Evolutionary conservation across 805 yeast genomes (phyloP).

Genomic region (Sugiyamaella smithiae): DNA sequence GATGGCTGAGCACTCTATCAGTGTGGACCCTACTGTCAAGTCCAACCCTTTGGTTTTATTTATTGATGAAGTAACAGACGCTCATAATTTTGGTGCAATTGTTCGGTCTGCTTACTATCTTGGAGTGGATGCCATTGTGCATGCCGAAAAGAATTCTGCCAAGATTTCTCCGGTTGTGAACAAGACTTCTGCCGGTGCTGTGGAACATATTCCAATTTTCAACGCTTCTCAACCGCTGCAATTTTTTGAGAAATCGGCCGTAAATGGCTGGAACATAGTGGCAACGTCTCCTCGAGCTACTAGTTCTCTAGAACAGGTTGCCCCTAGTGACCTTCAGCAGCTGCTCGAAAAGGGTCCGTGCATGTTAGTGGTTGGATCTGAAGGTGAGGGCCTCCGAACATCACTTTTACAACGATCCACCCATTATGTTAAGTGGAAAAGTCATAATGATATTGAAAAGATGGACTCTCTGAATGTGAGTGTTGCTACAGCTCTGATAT

Average conservation of each 20-base stretch:
- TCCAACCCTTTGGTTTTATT: constrained; percentile 64
- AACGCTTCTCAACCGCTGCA: constrained; percentile 55
- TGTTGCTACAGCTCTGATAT: constrained; percentile 77
- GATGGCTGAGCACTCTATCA: background rate
- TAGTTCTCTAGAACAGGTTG: constrained; percentile 38
- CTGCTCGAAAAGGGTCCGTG: constrained; percentile 54
- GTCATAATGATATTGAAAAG: constrained; percentile 16
- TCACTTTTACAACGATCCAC: constrained; percentile 47
- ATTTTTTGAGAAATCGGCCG: constrained; percentile 55
- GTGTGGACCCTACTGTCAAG: constrained; percentile 14
- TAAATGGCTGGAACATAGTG: constrained; percentile 68
- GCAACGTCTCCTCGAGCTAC: constrained; percentile 47
- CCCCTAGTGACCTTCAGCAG: constrained; percentile 42
- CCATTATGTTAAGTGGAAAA: constrained; percentile 25
- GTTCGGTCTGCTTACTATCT: constrained; percentile 74
- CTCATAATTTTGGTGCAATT: constrained; percentile 85
- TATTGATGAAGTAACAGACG: constrained; percentile 78
- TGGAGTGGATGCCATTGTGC: constrained; percentile 75
- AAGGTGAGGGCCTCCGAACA: constrained; percentile 78
- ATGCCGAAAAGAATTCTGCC: constrained; percentile 70
- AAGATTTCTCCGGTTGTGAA: constrained; percentile 72
- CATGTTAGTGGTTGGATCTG: constrained; percentile 77
- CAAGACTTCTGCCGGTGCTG: constrained; percentile 81
- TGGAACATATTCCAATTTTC: constrained; percentile 67
- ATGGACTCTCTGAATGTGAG: constrained; percentile 87